phyloP scores from a whole-genome alignment of 306 rosid genomes.

The Cercis canadensis region DNA sequence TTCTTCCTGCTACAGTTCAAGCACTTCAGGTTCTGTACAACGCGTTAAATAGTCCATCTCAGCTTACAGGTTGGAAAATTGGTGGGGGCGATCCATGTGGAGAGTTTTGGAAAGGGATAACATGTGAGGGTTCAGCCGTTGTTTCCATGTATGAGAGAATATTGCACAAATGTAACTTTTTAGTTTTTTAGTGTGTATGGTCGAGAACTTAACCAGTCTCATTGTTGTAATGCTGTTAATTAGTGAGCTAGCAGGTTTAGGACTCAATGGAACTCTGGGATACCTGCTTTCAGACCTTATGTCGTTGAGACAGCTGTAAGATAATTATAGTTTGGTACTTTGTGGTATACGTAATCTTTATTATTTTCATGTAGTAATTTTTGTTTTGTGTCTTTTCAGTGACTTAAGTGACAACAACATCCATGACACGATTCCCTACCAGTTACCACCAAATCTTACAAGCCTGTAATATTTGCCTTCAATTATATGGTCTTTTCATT shows the following conservation, averaged over 20 bases:
- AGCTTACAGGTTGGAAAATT: constrained; percentile 81
- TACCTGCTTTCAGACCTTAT: constrained; percentile 78
- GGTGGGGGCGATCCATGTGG: constrained; percentile 91
- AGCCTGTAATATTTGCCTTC: constrained; percentile 69
- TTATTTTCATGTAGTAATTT: not conserved
- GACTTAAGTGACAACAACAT: constrained; percentile 84
- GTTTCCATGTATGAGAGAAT: constrained; percentile 76
- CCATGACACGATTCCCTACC: constrained; percentile 83
- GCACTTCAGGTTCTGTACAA: constrained; percentile 86
- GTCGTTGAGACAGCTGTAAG: constrained; percentile 86
- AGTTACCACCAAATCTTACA: constrained; percentile 91
- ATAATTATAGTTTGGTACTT: constrained; percentile 21
- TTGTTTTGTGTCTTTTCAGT: constrained; percentile 45
- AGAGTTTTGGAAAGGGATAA: constrained; percentile 91
- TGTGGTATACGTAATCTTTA: constrained; percentile 19
- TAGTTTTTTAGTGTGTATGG: not conserved
- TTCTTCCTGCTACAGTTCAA: constrained; percentile 64
- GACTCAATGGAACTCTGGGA: constrained; percentile 89
- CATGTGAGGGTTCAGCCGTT: constrained; percentile 86
- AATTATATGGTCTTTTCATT: constrained; percentile 19
- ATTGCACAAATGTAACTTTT: constrained; percentile 5
- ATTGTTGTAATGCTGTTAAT: constrained; percentile 36
- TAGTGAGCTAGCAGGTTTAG: constrained; percentile 84
- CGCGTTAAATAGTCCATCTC: constrained; percentile 72
- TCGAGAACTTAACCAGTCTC: constrained; percentile 38